Percentiles rank a stretch among this genome's conserved stretches.
Conservation (phyloP, 805 yeast genomes). For the Wickerhamomyces pijperi region DNA sequence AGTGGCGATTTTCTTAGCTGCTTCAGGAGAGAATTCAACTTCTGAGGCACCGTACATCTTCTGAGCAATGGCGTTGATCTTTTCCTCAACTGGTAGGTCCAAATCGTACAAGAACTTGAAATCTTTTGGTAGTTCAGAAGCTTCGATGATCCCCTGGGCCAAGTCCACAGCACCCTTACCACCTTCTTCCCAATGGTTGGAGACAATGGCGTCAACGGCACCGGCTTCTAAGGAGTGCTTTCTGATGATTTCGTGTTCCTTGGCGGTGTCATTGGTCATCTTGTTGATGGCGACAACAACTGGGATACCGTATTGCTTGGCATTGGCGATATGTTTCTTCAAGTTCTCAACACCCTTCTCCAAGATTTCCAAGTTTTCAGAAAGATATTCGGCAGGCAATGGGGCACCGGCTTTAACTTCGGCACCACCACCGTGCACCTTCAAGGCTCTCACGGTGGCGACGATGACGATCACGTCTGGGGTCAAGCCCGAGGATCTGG, state of each 20-base stretch:
- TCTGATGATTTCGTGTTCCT: conserved; percentile 58
- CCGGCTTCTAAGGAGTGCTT: conserved; percentile 66
- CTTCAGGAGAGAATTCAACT: conserved; percentile 59
- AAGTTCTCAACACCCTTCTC: conserved; percentile 63
- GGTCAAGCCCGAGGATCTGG: conserved; percentile 67
- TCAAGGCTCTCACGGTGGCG: conserved; percentile 77
- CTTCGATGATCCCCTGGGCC: conserved; percentile 59
- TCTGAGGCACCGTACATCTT: conserved; percentile 72
- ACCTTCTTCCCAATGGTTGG: conserved; percentile 84
- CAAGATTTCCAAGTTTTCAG: conserved; percentile 60
- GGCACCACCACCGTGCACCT: conserved; percentile 84
- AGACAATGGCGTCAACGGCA: conserved; percentile 66
- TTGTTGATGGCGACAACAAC: conserved; percentile 78
- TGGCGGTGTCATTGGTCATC: conserved; percentile 61
- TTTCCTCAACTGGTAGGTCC: conserved; percentile 56
- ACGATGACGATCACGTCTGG: conserved; percentile 76
- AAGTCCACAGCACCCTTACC: conserved; percentile 70
- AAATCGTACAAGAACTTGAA: conserved; percentile 50
- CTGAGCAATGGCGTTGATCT: conserved; percentile 54
- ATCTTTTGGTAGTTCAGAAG: conserved; percentile 34
- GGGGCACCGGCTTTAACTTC: conserved; percentile 39
- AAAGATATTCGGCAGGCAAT: conserved; percentile 65
- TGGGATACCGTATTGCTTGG: conserved; percentile 60
- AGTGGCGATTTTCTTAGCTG: conserved; percentile 54
- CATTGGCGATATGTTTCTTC: conserved; percentile 68